phyloP scores from a whole-genome alignment of 169 alveolate species.

The Eimeria tenella region DNA sequence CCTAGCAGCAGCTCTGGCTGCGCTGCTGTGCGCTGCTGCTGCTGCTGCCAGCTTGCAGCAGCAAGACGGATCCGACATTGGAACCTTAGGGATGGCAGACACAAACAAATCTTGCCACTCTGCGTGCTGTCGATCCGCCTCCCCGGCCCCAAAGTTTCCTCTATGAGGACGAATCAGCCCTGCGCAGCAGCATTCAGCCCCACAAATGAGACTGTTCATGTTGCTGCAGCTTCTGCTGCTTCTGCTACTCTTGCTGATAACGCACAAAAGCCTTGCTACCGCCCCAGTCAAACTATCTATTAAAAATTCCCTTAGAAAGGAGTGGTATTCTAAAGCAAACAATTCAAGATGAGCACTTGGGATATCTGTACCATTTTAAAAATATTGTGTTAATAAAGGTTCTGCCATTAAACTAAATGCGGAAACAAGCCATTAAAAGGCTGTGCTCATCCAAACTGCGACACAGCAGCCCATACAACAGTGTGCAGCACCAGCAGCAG shows the following conservation, averaged over 20 bases:
- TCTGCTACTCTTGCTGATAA: not conserved
- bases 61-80: not conserved
- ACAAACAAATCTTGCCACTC: not conserved
- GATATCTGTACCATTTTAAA: no score
- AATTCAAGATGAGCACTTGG: no score
- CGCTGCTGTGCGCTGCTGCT: not conserved
- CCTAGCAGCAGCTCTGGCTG: not conserved
- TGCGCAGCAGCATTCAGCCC: no score
- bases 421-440: no score
- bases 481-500: no score
- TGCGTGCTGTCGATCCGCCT: not conserved
- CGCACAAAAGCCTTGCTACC: not conserved
- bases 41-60: not conserved
- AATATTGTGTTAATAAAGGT: no score
- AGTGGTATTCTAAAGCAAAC: no score
- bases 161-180: not conserved
- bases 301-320: no score
- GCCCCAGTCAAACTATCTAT: no score
- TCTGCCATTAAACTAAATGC: no score
- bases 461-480: no score
- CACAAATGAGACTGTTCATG: not conserved
- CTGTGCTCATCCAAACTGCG: no score
- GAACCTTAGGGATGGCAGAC: not conserved
- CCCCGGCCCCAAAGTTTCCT: not conserved
- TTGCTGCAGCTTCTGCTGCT: not conserved